phyloP scores from a whole-genome alignment of 1,139 yeast species.

The Saccharomycopsis crataegensis region DNA sequence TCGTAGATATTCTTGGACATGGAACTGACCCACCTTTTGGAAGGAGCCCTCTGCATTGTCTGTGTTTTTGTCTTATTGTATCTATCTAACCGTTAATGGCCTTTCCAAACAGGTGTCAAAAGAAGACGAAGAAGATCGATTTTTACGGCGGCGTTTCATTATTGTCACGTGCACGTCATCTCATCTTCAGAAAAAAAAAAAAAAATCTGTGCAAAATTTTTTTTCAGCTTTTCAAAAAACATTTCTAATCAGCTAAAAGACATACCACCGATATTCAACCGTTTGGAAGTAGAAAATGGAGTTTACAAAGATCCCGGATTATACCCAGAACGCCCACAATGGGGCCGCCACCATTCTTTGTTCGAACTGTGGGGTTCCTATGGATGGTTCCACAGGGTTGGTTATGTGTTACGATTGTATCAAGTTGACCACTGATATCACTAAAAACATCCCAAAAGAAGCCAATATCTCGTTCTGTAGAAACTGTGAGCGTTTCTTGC shows the following conservation, averaged over 20 bases:
- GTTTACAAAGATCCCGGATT: conserved; percentile 38
- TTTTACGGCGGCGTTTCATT: neutral
- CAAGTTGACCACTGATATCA: conserved; percentile 85
- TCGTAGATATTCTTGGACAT: conserved; percentile 13
- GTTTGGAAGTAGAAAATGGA: conserved; percentile 6
- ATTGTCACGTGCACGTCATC: neutral
- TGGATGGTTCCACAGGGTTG: conserved; percentile 90
- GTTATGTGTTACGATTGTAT: conserved; percentile 98
- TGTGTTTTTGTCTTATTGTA: neutral
- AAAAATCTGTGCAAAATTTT: neutral
- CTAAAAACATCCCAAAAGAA: conserved; percentile 94
- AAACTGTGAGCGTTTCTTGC: conserved; percentile 92
- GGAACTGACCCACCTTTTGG: conserved; percentile 17
- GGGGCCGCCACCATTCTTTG: conserved; percentile 81
- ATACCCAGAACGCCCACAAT: conserved; percentile 26
- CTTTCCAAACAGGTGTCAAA: neutral
- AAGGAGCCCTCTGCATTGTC: conserved; percentile 14
- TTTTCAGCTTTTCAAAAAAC: neutral
- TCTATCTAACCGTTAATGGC: no score
- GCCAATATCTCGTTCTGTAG: conserved; percentile 89
- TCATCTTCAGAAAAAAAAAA: no score
- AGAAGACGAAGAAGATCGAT: neutral
- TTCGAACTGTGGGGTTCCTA: conserved; percentile 97
- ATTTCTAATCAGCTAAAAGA: neutral
- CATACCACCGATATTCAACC: neutral